Evolutionary conservation across 345 rosid species (phyloP), one percentile per base, ranked within the genome.

Genomic region (Linum trigynum): DNA sequence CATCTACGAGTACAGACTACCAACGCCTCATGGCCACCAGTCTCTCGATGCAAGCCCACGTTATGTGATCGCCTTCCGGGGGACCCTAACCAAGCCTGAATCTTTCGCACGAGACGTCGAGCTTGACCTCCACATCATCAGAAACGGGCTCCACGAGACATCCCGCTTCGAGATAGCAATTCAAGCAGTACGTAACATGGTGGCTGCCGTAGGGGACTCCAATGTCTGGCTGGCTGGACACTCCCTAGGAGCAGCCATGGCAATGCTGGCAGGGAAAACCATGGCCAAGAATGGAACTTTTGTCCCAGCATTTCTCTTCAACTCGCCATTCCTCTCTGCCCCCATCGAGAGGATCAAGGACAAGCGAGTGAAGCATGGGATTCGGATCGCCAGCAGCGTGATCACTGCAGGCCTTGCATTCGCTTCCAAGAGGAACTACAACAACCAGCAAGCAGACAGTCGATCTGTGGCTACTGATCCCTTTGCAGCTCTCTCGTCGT

Each of bases 201-300:
- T 91, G 45, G 89, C 89, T 66, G 42, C 82, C 0, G 85, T 79
- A 4, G 95, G 92, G 8, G 76, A 68, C 42, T 84, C 90, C 0
- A 84, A 84, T 57, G 84, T 91, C 40, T 94, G 96, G 97, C 66
- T 94, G 69, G 90, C 92, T 5, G 99, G 99, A 64, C 96, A 94
- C 73, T 91, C 95, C 67, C 83, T 94, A 15, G 97, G 99, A 61
- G 83, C 96, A 48, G 88, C 95, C 71, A 77, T 89, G 84, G 94
- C 89, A 10, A 64, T 89, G 77, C 80, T 89, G 38, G 85, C 87
- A 0, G 96, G 96, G 62, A 91, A 85, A 80, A 87, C 83, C 51
- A 75, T 84, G 78, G 92, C 89, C 23, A 79, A 84, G 77, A 71
- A 85, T 0, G 85, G 92, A 4, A 55, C 63, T 59, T 78, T 84